Evolutionary conservation across 2,329 filamentous ascomycete genomes (phyloP).

Genomic region (Aspergillus awamori): DNA sequence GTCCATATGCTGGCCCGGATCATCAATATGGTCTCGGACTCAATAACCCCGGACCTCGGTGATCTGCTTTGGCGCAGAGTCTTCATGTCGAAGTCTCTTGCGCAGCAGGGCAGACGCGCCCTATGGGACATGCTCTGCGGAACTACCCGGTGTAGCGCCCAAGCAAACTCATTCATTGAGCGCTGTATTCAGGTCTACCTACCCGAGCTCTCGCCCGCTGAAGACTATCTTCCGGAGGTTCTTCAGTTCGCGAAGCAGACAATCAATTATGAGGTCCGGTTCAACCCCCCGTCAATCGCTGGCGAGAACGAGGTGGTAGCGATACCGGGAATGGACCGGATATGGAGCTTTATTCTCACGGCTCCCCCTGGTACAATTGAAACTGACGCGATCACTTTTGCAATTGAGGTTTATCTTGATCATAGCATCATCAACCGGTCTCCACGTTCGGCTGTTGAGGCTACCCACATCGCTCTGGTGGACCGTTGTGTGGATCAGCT

Average conservation of each 20-base stretch:
- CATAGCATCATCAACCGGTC: conserved; percentile 46
- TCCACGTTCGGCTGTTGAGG: conserved; percentile 52
- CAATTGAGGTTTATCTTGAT: conserved; percentile 75
- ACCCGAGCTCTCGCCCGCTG: conserved; percentile 39
- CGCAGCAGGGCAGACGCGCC: conserved; percentile 62
- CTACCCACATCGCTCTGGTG: conserved; percentile 70
- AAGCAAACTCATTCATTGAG: conserved; percentile 46
- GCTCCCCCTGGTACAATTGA: conserved; percentile 69
- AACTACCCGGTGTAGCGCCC: conserved; percentile 31
- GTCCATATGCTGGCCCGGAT: conserved; percentile 62
- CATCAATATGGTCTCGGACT: conserved; percentile 62
- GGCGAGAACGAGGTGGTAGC: conserved; percentile 44
- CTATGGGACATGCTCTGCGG: conserved; percentile 70
- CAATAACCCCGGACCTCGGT: conserved; percentile 65
- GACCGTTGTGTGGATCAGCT: conserved; percentile 73
- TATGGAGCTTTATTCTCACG: conserved; percentile 82
- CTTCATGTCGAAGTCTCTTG: conserved; percentile 65
- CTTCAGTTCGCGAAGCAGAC: conserved; percentile 48
- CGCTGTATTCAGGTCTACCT: conserved; percentile 48
- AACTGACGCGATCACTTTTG: conserved; percentile 66
- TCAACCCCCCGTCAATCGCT: conserved; percentile 55
- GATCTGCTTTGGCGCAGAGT: conserved; percentile 71
- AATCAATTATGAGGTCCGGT: conserved; percentile 56
- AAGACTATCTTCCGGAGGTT: conserved; percentile 42
- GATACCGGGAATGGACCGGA: conserved; percentile 63